Evolutionary conservation across 2,329 filamentous ascomycete genomes (phyloP).

Genomic region (Fusarium torreyae): DNA sequence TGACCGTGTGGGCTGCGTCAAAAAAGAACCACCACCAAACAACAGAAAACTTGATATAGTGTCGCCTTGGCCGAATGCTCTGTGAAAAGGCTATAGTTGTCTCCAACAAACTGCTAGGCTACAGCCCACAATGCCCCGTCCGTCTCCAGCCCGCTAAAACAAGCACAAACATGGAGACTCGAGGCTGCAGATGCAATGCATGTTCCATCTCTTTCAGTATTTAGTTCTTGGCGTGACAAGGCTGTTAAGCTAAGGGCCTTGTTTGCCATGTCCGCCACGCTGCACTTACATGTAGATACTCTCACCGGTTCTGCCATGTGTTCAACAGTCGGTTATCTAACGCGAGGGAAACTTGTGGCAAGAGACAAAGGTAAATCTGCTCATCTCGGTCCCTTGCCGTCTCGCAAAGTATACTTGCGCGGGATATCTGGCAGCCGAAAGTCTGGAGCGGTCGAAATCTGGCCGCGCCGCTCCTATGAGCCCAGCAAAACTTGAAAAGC

Average conservation of each 20-base stretch:
- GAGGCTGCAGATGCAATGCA: constrained; percentile 29
- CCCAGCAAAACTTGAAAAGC: constrained; percentile 30
- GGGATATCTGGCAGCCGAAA: constrained; percentile 26
- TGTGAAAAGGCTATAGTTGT: not conserved
- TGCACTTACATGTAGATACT: constrained; percentile 24
- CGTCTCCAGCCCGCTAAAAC: constrained; percentile 22
- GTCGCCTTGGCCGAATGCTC: constrained; percentile 8
- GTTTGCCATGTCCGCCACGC: constrained; percentile 24
- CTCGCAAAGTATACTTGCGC: constrained; percentile 12
- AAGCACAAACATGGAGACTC: constrained; percentile 11
- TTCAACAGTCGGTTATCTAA: constrained; percentile 3
- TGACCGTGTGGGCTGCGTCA: constrained; percentile 39
- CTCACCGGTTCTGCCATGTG: not conserved
- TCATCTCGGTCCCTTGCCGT: constrained; percentile 16
- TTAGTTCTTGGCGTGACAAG: constrained; percentile 15
- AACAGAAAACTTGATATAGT: constrained; percentile 19
- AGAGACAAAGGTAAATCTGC: constrained; percentile 18
- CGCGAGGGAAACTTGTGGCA: constrained; percentile 10
- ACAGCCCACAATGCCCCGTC: constrained; percentile 10
- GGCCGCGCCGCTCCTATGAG: constrained; percentile 27
- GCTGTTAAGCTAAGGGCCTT: constrained; percentile 13
- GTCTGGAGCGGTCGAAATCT: constrained; percentile 47
- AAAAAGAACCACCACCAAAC: constrained; percentile 12
- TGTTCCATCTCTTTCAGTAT: constrained; percentile 20
- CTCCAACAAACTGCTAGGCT: not conserved